Evolutionary conservation across 1,284 basidiomycete genomes (phyloP), one percentile per base, ranked within the genome.

Genomic region (Sporisorium sorghi): DNA sequence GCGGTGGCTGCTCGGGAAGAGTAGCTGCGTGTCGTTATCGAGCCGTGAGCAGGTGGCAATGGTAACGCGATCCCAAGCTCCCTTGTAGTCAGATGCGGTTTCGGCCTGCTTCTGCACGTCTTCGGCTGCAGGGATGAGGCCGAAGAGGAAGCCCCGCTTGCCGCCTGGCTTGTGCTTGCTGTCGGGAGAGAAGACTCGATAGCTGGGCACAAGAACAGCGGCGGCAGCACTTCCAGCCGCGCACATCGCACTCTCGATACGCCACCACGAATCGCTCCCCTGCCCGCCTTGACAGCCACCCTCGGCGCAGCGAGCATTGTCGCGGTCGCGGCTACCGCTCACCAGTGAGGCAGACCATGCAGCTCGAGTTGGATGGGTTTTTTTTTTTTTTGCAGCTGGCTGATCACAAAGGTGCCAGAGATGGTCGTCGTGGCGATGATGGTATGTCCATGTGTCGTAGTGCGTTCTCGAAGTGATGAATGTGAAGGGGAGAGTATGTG

Each of bases 251-350:
- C 19, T 14, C 48, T 46, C 35, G 24, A 8, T 15, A 30, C 48
- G 26, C 48, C 44, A 35, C 19, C n/a, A 0, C 19, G 21, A n/a
- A 70, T 23, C 32, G 44, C 53, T 19, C 57, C 12, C 11, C 39
- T 33, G 19, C 60, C 48, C 5, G 53, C 60, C 32, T 49, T 50
- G 37, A 53, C 53, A 57, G 57, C 60, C 44, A 60, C 12, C 44
- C 49, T 43, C 43, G 61, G 46, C 50, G 57, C 67, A 53, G 57
- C 61, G 52, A 70, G 56, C 67, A 70, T 70, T 52, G n/a, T n/a
- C 9, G 46, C 57, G 54, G 57, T 58, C 49, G 28, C 57, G 49
- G 53, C 61, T 60, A 63, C 67, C 58, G 57, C 60, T 46, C 17
- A 21, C 11, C 39, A 4, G 51, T 23, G 43, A 46, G 43, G 44